Evolutionary conservation across 768 basidiomycete species (phyloP).

Genomic region (Pisolithus orientalis): DNA sequence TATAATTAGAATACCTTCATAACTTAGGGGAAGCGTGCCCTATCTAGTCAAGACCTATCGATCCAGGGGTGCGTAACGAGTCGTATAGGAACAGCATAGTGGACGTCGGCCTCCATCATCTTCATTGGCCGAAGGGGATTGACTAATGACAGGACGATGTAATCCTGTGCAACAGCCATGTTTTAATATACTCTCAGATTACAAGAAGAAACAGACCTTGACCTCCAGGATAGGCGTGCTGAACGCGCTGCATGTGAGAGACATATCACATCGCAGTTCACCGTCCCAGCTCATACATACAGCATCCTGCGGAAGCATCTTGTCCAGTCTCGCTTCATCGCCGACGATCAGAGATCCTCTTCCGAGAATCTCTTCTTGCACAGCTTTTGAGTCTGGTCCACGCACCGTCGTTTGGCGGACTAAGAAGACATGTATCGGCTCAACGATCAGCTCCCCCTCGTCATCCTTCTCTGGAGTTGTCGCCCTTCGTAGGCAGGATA

Average conservation of each 20-base stretch:
- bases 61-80: conserved; percentile 57
- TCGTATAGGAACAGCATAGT: conserved; percentile 50
- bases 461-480: conserved; percentile 4
- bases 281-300: conserved; percentile 59
- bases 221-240: conserved; percentile 40
- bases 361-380: conserved; percentile 33
- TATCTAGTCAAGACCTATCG: conserved; percentile 17
- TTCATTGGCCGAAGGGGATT: conserved; percentile 30
- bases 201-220: conserved; percentile 33
- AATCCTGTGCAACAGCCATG: conserved; percentile 41
- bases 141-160: conserved; percentile 44
- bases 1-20: neutral
- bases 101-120: conserved; percentile 32
- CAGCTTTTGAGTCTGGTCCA: conserved; percentile 13
- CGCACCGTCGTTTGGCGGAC: conserved; percentile 47
- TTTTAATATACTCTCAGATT: neutral
- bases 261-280: conserved; percentile 35
- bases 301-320: conserved; percentile 17
- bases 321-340: conserved; percentile 33
- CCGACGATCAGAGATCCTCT: conserved; percentile 37
- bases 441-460: conserved; percentile 5
- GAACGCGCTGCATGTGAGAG: conserved; percentile 45
- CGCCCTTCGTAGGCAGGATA: conserved; percentile 27
- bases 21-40: neutral
- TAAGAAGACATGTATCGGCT: conserved; percentile 44